Percentiles rank a stretch among this genome's conserved stretches.
phyloP scores from a whole-genome alignment of 1,139 yeast species.

The Hyphopichia khmerensis region DNA sequence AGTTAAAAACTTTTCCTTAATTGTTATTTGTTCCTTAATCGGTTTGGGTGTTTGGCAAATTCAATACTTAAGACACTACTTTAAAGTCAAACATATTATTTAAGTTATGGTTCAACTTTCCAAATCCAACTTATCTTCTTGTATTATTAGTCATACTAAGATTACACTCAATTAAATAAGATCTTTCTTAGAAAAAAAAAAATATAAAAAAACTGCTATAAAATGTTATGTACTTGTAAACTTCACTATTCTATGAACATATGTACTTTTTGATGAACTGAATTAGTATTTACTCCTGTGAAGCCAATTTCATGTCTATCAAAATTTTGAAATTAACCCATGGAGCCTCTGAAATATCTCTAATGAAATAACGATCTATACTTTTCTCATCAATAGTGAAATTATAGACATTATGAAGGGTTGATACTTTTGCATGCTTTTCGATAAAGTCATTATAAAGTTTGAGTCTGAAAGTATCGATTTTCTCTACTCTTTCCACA shows the following conservation, averaged over 20 bases:
- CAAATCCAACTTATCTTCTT: neutral
- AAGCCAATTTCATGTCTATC: neutral
- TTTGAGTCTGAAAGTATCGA: constrained; percentile 6
- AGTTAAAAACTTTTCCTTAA: constrained; percentile 79
- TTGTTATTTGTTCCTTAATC: constrained; percentile 65
- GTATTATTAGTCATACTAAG: constrained; percentile 1
- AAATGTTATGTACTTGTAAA: no score
- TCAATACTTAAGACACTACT: constrained; percentile 85
- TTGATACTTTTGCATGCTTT: neutral
- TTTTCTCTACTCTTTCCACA: neutral
- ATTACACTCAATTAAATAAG: neutral
- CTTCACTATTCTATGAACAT: no score
- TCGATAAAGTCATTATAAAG: constrained; percentile 5
- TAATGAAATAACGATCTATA: neutral
- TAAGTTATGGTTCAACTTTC: constrained; percentile 24
- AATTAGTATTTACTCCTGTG: neutral
- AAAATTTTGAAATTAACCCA: constrained; percentile 1
- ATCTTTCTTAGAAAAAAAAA: neutral
- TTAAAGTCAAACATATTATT: constrained; percentile 91
- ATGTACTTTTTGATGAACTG: no score
- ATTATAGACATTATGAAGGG: neutral
- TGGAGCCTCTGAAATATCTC: neutral
- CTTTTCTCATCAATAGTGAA: neutral
- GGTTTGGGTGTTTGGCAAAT: constrained; percentile 91
- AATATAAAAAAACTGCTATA: no score